These are phyloP conservation scores for Exophiala sp. DNA, from an alignment of 2,329 filamentous ascomycete species.

Conservation along the genomic window DNA sequence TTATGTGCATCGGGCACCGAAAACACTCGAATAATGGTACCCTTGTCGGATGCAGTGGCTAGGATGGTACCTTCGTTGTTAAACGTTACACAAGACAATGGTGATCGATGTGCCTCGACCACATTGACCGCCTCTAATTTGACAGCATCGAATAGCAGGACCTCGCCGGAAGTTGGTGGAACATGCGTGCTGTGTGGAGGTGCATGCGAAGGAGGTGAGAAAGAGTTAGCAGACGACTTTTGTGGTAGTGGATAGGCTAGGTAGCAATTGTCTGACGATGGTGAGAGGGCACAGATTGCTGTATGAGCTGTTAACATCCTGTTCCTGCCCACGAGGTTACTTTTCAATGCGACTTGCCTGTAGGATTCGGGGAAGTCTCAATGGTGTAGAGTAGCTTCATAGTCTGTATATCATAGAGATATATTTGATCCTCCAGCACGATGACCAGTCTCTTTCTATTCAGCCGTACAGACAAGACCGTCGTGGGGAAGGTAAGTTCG, in stretches of 20 bases:
- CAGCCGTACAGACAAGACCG: constrained; percentile 85
- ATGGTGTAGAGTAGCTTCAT: constrained; percentile 95
- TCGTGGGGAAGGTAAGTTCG: constrained; percentile 97
- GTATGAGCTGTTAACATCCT: background rate
- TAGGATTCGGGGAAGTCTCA: constrained; percentile 87
- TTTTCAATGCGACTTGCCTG: constrained; percentile 45
- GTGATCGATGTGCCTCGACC: constrained; percentile 89
- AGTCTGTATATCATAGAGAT: constrained; percentile 97
- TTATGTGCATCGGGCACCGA: constrained; percentile 87
- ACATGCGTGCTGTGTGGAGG: constrained; percentile 76
- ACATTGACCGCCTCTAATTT: constrained; percentile 92
- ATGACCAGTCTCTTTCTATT: constrained; percentile 94
- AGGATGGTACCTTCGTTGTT: constrained; percentile 90
- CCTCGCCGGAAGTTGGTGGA: constrained; percentile 81
- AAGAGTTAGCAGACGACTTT: constrained; percentile 52
- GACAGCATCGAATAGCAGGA: constrained; percentile 86
- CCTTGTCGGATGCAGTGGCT: constrained; percentile 93
- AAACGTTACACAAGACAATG: constrained; percentile 82
- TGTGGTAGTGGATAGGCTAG: constrained; percentile 87
- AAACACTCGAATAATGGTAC: constrained; percentile 95
- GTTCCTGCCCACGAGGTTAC: no score
- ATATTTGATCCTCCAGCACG: constrained; percentile 92
- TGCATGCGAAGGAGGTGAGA: constrained; percentile 70
- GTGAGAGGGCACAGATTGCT: constrained; percentile 88
- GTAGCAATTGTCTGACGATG: constrained; percentile 93